Evolutionary conservation across 768 basidiomycete species (phyloP), one percentile per base, ranked within the genome.

Genomic region (Dioszegia aurantiaca): DNA sequence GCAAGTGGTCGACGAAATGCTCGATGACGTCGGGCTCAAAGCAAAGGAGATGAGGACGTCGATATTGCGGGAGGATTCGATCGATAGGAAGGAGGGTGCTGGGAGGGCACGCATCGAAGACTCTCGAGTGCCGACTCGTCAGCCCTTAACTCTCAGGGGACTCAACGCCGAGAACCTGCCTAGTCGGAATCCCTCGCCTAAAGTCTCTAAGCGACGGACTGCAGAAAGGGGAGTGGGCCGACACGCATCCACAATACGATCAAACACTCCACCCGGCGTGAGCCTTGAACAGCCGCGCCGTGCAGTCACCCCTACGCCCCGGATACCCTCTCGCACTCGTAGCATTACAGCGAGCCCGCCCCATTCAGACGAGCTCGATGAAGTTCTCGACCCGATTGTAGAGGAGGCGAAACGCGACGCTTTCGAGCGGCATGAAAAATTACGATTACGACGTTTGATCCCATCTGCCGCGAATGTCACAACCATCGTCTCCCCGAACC

Each of bases 41-140:
- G 33, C 33, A 6, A 33, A 33, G 33, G 33, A 33, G 33, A 33
- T 33, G 33, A 33, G 33, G 33, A 14, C 6, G 33, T 33, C 33
- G 6, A 6, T 33, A 6, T 6, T 33, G 33, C 33, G 33, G 33
- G 33, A 33, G 33, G 42, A 27, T 16, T 33, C 8, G 40, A 28
- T 40, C 12, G 24, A 40, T 5, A 39, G 24, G 48, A 30, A 49
- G 28, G 37, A 52, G 49, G 12, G 10, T 36, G 55, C 44, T 23
- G 42, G 26, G 40, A 45, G 26, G 44, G 14, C 8, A 45, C 26
- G 44, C 19, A 8, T 24, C 23, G 44, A 45, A 17, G 19, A n/a
- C n/a, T n/a, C n/a, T n/a, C n/a, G n/a, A n/a, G 44, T 42, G 21
- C 21, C 4, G 26, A 44, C 21, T 26, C 19, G 39, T 12, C 16